Percentiles rank a stretch among this genome's conserved stretches.
Evolutionary conservation across 2,329 filamentous ascomycete species (phyloP).

Genomic region (Pyricularia pennisetigena): DNA sequence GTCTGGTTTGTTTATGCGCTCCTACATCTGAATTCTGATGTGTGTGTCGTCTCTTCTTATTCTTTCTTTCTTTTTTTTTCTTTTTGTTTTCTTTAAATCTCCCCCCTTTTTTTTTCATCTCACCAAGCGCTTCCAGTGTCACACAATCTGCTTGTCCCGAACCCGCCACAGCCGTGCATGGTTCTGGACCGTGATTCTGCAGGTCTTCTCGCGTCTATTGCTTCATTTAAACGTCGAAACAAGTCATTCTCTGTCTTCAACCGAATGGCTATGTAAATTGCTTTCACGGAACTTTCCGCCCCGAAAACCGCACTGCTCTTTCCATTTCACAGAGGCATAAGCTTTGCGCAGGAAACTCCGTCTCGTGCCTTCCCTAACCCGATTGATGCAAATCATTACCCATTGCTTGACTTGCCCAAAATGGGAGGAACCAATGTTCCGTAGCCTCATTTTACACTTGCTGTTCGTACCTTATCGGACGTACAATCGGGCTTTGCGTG

Average conservation of each 20-base stretch:
- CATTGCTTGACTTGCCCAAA: no score
- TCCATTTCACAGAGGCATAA: not conserved
- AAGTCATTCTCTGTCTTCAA: not conserved
- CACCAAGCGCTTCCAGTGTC: not conserved
- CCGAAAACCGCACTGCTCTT: not conserved
- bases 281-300: not conserved
- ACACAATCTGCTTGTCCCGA: not conserved
- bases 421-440: not conserved
- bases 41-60: not conserved
- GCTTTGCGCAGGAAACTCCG: no score
- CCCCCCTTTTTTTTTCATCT: not conserved
- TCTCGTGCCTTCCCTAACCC: no score
- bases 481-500: not conserved
- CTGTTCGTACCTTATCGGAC: not conserved
- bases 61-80: not conserved
- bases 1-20: not conserved
- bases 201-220: not conserved
- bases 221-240: not conserved
- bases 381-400: no score
- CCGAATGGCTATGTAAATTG: not conserved
- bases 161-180: not conserved
- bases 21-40: not conserved
- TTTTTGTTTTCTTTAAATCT: not conserved
- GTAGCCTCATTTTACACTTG: not conserved
- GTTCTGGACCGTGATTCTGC: not conserved